These are phyloP conservation scores for Dalbergia cochinchinensis DNA, from an alignment of 306 rosid species.

Conservation along the genomic window DNA sequence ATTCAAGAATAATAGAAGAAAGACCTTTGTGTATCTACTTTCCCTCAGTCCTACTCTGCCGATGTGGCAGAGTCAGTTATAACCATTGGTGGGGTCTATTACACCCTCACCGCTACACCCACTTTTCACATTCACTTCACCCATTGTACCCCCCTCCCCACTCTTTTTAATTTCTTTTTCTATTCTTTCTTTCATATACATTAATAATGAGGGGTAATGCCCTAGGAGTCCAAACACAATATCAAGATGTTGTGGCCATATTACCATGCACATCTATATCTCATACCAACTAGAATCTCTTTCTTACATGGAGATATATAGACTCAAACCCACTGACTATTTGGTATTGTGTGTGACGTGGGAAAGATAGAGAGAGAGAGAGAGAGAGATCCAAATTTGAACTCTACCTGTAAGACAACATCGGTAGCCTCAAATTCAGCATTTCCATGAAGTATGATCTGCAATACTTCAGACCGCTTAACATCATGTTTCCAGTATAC, in stretches of 20 bases:
- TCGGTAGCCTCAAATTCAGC: conserved; percentile 92
- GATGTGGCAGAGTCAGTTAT: too few species aligned
- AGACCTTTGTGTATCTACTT: too few species aligned
- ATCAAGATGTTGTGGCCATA: neutral
- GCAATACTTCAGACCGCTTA: conserved; percentile 70
- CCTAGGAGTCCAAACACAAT: neutral
- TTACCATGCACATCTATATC: conserved; percentile 33
- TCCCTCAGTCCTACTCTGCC: too few species aligned
- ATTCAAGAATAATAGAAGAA: too few species aligned
- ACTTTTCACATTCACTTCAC: too few species aligned
- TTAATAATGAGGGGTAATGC: too few species aligned
- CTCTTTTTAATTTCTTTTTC: too few species aligned
- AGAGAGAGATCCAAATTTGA: conserved; percentile 4
- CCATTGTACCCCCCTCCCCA: too few species aligned
- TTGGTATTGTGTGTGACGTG: neutral
- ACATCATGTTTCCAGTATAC: conserved; percentile 88
- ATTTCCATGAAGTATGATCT: conserved; percentile 85
- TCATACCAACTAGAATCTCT: conserved; percentile 25
- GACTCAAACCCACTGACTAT: conserved; percentile 8
- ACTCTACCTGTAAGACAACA: conserved; percentile 79
- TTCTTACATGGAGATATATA: conserved; percentile 8
- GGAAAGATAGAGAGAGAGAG: conserved; percentile 1
- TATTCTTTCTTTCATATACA: too few species aligned
- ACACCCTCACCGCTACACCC: neutral
- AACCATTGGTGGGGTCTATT: too few species aligned